A percentile compares a stretch with the other conserved stretches of the same genome.
These are phyloP conservation scores for Coix lacrymajobi DNA, from an alignment of 176 grass and related monocot genomes.

Conservation along the genomic window DNA sequence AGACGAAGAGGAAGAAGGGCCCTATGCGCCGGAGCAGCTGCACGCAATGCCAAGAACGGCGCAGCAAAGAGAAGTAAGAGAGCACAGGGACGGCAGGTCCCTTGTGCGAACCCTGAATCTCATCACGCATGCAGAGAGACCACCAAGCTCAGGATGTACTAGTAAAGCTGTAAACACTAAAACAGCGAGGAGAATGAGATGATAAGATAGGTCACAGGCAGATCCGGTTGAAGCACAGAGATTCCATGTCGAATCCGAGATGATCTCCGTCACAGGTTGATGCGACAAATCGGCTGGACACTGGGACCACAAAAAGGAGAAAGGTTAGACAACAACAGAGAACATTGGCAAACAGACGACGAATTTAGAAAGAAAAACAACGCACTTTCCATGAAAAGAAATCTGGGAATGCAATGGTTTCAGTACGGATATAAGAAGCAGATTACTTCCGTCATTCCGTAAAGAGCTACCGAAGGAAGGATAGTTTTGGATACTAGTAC, in stretches of 20 bases:
- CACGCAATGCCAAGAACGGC: slow-evolving; percentile 30
- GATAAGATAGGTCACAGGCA: slow-evolving; percentile 27
- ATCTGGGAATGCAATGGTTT: background rate
- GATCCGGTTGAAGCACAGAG: slow-evolving; percentile 34
- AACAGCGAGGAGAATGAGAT: slow-evolving; percentile 35
- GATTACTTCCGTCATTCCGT: too few relatives aligned
- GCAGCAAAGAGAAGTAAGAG: slow-evolving; percentile 22
- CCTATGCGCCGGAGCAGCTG: slow-evolving; percentile 19
- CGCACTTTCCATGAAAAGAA: background rate
- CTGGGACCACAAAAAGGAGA: background rate
- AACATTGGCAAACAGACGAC: background rate
- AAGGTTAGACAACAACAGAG: background rate
- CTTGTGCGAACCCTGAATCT: background rate
- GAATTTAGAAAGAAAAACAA: background rate
- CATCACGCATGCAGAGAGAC: slow-evolving; percentile 18
- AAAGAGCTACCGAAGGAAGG: background rate
- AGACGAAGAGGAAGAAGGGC: background rate
- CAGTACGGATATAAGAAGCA: background rate
- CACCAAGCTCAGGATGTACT: slow-evolving; percentile 30
- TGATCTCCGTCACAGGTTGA: background rate
- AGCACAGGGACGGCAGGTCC: slow-evolving; percentile 5
- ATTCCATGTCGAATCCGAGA: slow-evolving; percentile 18
- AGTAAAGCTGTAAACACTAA: too few relatives aligned
- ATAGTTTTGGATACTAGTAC: background rate
- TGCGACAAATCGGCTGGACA: background rate